Conservation (phyloP, 768 basidiomycete genomes). For the Phanerochaete sordida region DNA sequence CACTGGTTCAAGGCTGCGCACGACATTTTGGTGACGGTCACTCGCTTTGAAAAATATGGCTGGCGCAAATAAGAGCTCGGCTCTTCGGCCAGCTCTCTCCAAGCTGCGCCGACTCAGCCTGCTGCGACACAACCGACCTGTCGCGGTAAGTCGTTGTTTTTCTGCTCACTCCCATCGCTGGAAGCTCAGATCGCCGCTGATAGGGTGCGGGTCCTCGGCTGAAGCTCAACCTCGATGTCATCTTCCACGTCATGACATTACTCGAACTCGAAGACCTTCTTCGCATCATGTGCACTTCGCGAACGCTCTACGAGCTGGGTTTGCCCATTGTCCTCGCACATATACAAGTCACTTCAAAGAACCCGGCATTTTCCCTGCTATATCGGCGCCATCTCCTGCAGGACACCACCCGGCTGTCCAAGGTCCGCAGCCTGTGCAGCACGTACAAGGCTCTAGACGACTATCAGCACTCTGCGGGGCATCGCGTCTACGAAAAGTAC, state of each 20-base stretch:
- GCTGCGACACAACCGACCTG: no score
- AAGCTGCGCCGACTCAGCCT: no score
- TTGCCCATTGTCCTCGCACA: neutral
- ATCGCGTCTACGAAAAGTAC: neutral
- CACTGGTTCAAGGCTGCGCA: no score
- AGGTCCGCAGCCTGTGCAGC: neutral
- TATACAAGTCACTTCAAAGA: neutral
- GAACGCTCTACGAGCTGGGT: neutral
- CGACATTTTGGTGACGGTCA: no score
- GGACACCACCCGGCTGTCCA: neutral
- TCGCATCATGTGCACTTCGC: neutral
- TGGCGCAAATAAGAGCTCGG: no score
- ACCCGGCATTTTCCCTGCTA: no score
- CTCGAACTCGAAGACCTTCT: neutral
- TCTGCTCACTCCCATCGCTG: no score
- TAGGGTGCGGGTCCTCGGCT: neutral
- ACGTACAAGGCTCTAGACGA: neutral
- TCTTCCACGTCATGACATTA: neutral
- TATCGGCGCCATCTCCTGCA: neutral
- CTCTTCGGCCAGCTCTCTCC: no score
- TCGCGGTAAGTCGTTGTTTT: no score
- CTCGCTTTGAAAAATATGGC: no score
- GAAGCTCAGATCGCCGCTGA: no score
- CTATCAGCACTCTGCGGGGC: neutral
- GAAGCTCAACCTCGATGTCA: neutral